Base-by-base conservation (phyloP, 495 filamentous ascomycete species). In the Acidiella bohemica region DNA sequence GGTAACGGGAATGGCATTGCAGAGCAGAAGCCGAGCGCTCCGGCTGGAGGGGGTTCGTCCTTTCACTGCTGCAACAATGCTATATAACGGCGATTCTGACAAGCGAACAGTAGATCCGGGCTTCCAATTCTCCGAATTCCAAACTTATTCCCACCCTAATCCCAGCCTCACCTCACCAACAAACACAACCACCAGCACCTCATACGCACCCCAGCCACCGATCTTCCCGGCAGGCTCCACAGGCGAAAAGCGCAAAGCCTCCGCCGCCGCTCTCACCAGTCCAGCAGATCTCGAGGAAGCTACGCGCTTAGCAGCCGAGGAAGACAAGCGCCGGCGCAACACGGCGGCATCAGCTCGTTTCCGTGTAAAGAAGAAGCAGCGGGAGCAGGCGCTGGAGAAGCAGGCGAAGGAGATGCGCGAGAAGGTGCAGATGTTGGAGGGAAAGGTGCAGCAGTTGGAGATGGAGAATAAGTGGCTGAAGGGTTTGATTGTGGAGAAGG, bases 321-420 rank as follows among this genome's bases (percentile, higher is more conserved):
- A 97, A 66, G 90, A 97, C 60, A 95, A 95, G 59, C 83, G 90
- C 9, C 78, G 88, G 32, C 81, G 90, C 46, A 97, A 97, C 62
- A 97, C 90, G 0, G 90, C 90, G 25, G 90, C 90, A 29, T 81
- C 75, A 35, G 90, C 90, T 16, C 81, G 90, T 39, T 97, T 97
- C 73, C 81, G 90, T 41, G 76, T 93, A 54, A 97, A 97, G 75
- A 97, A 97, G 83, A 97, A 97, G 73, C 84, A 93, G 63, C 82
- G 90, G 39, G 90, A 97, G 65, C 82, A 90, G 57, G 79, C 81
- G 2, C 80, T 97, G 43, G 90, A 96, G 65, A 78, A 78, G 40
- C 76, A 76, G 32, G 81, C 90, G 42, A 88, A 92, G 61, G 90
- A 95, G 51, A 84, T 93, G 57, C 73, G 72, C 6, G 88, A 93